Conservation (phyloP, 2,329 filamentous ascomycete species). For the Magnaporthiopsis rhizophila region DNA sequence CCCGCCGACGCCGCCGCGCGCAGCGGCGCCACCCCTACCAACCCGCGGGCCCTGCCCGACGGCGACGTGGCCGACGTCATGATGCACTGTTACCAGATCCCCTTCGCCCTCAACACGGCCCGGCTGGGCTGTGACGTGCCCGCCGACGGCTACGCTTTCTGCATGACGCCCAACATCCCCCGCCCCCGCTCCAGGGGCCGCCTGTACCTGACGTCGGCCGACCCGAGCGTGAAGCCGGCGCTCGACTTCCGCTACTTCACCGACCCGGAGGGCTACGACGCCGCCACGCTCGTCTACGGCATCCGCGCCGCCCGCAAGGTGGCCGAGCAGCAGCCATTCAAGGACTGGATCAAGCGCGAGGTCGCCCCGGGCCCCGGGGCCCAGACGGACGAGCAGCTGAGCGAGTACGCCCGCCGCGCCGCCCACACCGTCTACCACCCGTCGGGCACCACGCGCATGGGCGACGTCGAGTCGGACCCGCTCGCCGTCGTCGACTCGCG, state of each 20-base stretch:
- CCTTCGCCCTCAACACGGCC: slow-evolving; percentile 78
- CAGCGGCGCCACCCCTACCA: slow-evolving; percentile 38
- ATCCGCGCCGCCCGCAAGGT: slow-evolving; percentile 71
- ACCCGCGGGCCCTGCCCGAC: slow-evolving; percentile 46
- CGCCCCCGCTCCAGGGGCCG: slow-evolving; percentile 71
- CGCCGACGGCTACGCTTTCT: slow-evolving; percentile 64
- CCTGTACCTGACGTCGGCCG: slow-evolving; percentile 67
- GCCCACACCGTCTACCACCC: slow-evolving; percentile 87
- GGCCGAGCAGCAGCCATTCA: slow-evolving; percentile 68
- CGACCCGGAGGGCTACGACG: slow-evolving; percentile 77
- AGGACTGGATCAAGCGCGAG: slow-evolving; percentile 74
- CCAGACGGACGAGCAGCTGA: slow-evolving; percentile 67
- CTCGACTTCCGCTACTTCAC: slow-evolving; percentile 89
- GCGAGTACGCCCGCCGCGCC: slow-evolving; percentile 70
- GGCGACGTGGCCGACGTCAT: slow-evolving; percentile 77
- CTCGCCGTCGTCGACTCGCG: slow-evolving; percentile 50
- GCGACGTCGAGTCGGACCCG: slow-evolving; percentile 42
- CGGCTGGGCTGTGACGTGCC: slow-evolving; percentile 62
- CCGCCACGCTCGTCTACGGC: slow-evolving; percentile 70
- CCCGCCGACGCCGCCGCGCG: slow-evolving; percentile 55
- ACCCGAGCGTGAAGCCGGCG: slow-evolving; percentile 70
- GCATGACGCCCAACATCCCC: slow-evolving; percentile 89
- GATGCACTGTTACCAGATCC: slow-evolving; percentile 97
- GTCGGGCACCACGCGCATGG: slow-evolving; percentile 11
- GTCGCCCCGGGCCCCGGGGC: slow-evolving; percentile 68